Percentiles rank a stretch among this genome's conserved stretches.
phyloP scores from a whole-genome alignment of 169 alveolate species.

The Plasmodium gonderi region DNA sequence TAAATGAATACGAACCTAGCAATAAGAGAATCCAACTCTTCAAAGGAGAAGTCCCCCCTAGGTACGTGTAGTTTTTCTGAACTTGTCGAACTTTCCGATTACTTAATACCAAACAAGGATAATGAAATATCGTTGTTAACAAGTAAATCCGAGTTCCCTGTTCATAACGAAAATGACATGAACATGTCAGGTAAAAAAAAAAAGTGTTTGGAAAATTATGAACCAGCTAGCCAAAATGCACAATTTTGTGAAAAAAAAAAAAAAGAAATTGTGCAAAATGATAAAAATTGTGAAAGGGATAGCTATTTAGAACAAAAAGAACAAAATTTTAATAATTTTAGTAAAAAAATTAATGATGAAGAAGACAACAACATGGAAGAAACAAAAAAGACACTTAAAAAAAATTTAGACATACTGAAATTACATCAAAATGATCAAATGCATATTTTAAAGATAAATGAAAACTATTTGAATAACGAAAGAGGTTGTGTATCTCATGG shows the following conservation, averaged over 20 bases:
- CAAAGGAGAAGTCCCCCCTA: not conserved
- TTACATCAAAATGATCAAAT: not conserved
- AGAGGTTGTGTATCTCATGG: not conserved
- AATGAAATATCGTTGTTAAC: not conserved
- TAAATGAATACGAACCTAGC: not conserved
- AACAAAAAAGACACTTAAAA: not conserved
- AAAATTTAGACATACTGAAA: not conserved
- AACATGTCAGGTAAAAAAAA: slow-evolving; percentile 8
- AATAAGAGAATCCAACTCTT: not conserved
- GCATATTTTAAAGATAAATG: not conserved
- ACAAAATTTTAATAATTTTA: not conserved
- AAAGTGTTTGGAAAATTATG: slow-evolving; percentile 4
- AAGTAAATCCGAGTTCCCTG: slow-evolving; percentile 3
- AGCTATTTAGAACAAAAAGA: not conserved
- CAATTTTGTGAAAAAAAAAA: not conserved
- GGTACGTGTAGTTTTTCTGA: not conserved
- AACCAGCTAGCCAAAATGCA: slow-evolving; percentile 44
- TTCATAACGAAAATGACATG: not conserved
- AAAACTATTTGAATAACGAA: not conserved
- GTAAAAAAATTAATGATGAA: not conserved
- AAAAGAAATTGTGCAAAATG: not conserved
- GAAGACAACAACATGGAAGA: not conserved
- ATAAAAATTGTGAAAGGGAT: not conserved
- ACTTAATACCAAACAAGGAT: slow-evolving; percentile 1
- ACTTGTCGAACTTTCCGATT: slow-evolving; percentile 2